phyloP scores from a whole-genome alignment of 495 filamentous ascomycete species.

The Aspergillus avenaceus region DNA sequence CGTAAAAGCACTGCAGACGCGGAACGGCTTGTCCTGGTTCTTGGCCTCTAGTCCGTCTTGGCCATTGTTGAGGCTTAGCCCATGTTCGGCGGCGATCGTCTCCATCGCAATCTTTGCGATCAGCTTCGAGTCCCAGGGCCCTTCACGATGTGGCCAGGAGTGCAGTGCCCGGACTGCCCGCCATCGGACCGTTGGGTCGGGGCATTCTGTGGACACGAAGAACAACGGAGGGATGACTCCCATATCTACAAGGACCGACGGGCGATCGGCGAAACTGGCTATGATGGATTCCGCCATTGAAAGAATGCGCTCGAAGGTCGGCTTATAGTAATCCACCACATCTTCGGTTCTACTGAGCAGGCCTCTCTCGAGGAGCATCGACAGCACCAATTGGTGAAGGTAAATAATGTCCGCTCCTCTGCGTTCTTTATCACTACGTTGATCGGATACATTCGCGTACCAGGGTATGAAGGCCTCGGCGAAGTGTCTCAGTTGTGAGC shows the following conservation, averaged over 20 bases:
- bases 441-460: neutral
- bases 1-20: no score
- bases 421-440: constrained; percentile 1
- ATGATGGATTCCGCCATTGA: constrained; percentile 1
- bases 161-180: constrained; percentile 35
- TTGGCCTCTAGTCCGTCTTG: no score
- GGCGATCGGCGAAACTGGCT: constrained; percentile 9
- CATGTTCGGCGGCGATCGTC: neutral
- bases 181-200: constrained; percentile 27
- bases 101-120: constrained; percentile 9
- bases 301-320: constrained; percentile 6
- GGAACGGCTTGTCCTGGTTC: no score
- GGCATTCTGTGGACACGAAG: constrained; percentile 45
- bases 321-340: neutral
- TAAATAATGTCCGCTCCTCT: constrained; percentile 12
- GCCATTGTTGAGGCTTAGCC: no score
- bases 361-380: constrained; percentile 10
- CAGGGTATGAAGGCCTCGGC: neutral
- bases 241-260: constrained; percentile 14
- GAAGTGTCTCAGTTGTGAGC: neutral
- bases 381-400: constrained; percentile 10
- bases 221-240: constrained; percentile 39
- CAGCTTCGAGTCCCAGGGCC: constrained; percentile 35
- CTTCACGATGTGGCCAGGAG: constrained; percentile 40
- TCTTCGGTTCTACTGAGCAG: constrained; percentile 1